Percentiles rank a stretch among this genome's conserved stretches.
Evolutionary conservation across 2,329 filamentous ascomycete species (phyloP).

Genomic region (Ilyonectria sp.): DNA sequence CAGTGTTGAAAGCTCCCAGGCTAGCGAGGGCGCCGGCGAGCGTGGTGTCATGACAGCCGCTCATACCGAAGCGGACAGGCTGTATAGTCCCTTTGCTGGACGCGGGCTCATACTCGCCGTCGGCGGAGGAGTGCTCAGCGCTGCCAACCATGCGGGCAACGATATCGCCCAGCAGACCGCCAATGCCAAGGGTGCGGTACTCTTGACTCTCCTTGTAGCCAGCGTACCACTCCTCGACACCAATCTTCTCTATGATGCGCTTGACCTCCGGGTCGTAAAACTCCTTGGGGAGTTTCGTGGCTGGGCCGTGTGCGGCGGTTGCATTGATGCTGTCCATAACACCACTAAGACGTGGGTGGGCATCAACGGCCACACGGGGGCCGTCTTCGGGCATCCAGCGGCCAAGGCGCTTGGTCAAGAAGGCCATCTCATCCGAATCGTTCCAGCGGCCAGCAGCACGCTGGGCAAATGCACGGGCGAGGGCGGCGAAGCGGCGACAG

Average conservation of each 20-base stretch:
- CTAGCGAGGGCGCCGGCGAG: constrained; percentile 84
- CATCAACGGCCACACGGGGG: constrained; percentile 83
- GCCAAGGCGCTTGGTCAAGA: constrained; percentile 82
- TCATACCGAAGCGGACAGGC: constrained; percentile 81
- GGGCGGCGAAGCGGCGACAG: constrained; percentile 80
- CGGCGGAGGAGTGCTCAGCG: constrained; percentile 69
- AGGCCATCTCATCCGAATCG: constrained; percentile 83
- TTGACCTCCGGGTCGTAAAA: constrained; percentile 87
- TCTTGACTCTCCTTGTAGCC: constrained; percentile 89
- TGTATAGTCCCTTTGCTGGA: constrained; percentile 52
- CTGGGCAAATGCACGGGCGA: constrained; percentile 80
- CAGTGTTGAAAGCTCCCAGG: constrained; percentile 81
- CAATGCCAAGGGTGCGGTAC: constrained; percentile 92
- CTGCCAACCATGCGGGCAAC: constrained; percentile 81
- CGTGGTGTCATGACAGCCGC: constrained; percentile 94
- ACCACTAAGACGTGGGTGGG: constrained; percentile 85
- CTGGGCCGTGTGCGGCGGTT: constrained; percentile 82
- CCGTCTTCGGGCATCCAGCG: constrained; percentile 87
- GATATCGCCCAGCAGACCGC: constrained; percentile 86
- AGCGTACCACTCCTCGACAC: constrained; percentile 92
- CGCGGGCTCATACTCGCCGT: constrained; percentile 66
- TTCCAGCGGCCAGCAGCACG: constrained; percentile 83
- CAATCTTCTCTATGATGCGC: constrained; percentile 80
- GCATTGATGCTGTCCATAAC: constrained; percentile 96
- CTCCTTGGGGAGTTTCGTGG: constrained; percentile 83